Conservation (phyloP, 495 filamentous ascomycete genomes). For the Talaromyces thailandensis region DNA sequence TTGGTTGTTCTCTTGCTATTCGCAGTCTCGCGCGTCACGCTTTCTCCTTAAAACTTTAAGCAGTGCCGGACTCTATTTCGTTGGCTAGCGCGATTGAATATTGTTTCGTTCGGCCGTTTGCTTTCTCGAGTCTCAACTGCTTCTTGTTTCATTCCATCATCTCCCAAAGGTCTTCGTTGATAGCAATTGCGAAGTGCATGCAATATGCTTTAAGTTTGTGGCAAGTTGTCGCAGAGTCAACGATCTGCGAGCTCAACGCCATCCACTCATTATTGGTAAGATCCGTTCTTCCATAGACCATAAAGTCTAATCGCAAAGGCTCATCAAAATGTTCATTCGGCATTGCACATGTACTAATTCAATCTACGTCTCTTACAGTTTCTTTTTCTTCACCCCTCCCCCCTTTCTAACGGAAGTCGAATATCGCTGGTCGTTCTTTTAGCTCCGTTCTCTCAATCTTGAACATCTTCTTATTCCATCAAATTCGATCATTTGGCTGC, state of each 20-base stretch:
- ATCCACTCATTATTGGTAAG: neutral
- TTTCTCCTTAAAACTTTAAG: conserved; percentile 4
- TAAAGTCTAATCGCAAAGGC: neutral
- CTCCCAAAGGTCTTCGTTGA: neutral
- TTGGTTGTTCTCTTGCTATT: neutral
- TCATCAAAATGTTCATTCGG: neutral
- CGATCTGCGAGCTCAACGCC: conserved; percentile 1
- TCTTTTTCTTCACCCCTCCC: neutral
- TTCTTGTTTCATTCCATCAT: neutral
- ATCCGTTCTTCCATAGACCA: neutral
- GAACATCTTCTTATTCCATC: neutral
- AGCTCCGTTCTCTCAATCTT: neutral
- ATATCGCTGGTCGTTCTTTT: conserved; percentile 3
- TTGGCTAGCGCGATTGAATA: neutral
- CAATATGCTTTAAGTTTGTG: conserved; percentile 2
- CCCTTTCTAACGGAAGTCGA: neutral
- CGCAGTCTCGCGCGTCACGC: neutral
- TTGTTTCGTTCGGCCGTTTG: neutral
- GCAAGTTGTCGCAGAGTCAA: neutral
- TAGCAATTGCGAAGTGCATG: neutral
- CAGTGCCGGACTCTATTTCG: neutral
- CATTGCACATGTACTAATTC: neutral
- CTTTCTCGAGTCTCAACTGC: neutral
- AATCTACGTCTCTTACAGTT: neutral
- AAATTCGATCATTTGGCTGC: neutral